Conservation (phyloP, 768 basidiomycete genomes). For the Termitomyces sp. region DNA sequence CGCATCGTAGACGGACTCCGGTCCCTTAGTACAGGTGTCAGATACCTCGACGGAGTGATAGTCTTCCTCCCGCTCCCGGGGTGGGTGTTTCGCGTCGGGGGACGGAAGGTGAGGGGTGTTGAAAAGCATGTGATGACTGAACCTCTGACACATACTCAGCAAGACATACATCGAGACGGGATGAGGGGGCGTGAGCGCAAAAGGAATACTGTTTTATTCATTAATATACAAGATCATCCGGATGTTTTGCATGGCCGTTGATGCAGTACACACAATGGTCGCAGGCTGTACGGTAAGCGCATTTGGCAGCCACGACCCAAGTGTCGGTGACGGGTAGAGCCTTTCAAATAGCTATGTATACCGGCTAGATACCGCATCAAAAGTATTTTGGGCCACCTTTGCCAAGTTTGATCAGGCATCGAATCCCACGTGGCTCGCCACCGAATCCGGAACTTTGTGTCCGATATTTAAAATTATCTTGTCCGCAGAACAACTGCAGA, state of each 20-base stretch:
- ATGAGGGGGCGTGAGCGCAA: constrained; percentile 8
- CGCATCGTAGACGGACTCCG: constrained; percentile 38
- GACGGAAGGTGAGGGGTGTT: constrained; percentile 27
- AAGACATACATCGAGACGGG: constrained; percentile 23
- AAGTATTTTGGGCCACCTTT: constrained; percentile 13
- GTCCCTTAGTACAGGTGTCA: constrained; percentile 6
- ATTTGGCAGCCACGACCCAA: constrained; percentile 42
- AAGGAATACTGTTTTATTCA: constrained; percentile 18
- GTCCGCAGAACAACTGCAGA: not conserved
- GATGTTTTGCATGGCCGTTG: constrained; percentile 41
- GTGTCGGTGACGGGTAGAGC: constrained; percentile 19
- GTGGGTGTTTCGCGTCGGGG: constrained; percentile 16
- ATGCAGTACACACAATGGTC: constrained; percentile 30
- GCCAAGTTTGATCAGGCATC: constrained; percentile 4
- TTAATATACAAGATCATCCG: constrained; percentile 43
- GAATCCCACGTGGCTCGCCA: constrained; percentile 11
- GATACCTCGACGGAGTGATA: constrained; percentile 3
- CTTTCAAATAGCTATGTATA: constrained; percentile 30
- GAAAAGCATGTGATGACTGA: constrained; percentile 30
- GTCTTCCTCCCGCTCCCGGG: constrained; percentile 8
- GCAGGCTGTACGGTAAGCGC: constrained; percentile 35
- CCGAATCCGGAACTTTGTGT: constrained; percentile 1
- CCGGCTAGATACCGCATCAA: constrained; percentile 16
- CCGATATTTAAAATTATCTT: constrained; percentile 3
- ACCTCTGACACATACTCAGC: constrained; percentile 31